Conservation (phyloP, 495 filamentous ascomycete species). For the Terfezia claveryi region DNA sequence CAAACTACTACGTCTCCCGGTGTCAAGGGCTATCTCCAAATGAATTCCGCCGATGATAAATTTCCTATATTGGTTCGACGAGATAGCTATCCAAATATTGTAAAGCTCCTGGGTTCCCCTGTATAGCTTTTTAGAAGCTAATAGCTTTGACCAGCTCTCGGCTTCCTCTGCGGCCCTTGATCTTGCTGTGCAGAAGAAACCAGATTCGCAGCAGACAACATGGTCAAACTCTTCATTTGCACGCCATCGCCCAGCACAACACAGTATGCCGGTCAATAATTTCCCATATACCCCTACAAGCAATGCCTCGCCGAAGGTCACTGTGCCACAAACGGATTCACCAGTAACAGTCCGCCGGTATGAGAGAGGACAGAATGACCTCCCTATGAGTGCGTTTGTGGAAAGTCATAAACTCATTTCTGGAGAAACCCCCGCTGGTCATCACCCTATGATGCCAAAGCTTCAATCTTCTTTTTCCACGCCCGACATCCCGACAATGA, state of each 20-base stretch:
- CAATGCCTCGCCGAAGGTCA: conserved; percentile 17
- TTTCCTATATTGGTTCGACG: conserved; percentile 65
- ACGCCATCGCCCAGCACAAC: conserved; percentile 58
- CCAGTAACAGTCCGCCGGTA: conserved; percentile 15
- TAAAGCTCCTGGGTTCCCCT: conserved; percentile 27
- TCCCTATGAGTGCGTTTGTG: conserved; percentile 13
- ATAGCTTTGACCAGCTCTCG: conserved; percentile 36
- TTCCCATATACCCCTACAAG: conserved; percentile 17
- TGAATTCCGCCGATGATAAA: conserved; percentile 55
- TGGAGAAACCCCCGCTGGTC: conserved; percentile 10
- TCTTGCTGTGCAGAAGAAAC: conserved; percentile 47
- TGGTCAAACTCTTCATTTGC: conserved; percentile 36
- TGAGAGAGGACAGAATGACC: conserved; percentile 12
- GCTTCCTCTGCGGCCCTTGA: conserved; percentile 64
- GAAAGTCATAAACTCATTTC: conserved; percentile 10
- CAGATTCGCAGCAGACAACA: conserved; percentile 36
- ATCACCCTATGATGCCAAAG: conserved; percentile 27
- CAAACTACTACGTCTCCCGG: conserved; percentile 35
- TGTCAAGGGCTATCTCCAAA: conserved; percentile 43
- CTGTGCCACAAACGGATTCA: conserved; percentile 20
- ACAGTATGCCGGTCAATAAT: conserved; percentile 51
- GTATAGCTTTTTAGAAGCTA: conserved; percentile 10
- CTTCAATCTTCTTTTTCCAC: conserved; percentile 76
- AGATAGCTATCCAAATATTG: conserved; percentile 43
- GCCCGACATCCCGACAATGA: conserved; percentile 72